A percentile compares a stretch with the other conserved stretches of the same genome.
Conservation (phyloP, 345 rosid species). For the Rubroshorea leprosula region DNA sequence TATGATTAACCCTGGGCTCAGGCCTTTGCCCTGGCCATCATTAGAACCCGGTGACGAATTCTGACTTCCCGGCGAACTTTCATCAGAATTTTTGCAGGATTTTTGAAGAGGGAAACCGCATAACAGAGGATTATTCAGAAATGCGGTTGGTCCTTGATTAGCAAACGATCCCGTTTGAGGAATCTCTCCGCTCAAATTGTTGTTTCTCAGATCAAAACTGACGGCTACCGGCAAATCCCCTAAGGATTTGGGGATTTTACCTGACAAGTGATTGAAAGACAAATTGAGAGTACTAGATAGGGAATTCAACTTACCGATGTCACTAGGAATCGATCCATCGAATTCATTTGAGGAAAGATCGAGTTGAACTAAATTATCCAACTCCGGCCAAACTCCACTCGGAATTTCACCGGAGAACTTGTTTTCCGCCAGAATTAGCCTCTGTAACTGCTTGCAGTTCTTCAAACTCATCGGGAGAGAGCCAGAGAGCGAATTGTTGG, state of each 20-base stretch:
- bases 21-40: constrained; percentile 28
- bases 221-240: constrained; percentile 80
- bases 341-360: constrained; percentile 76
- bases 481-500: constrained; percentile 72
- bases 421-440: constrained; percentile 65
- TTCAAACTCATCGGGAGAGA: constrained; percentile 47
- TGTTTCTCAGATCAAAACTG: constrained; percentile 75
- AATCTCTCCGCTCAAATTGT: constrained; percentile 77
- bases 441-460: constrained; percentile 73
- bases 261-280: constrained; percentile 72
- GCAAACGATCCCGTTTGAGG: constrained; percentile 91
- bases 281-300: constrained; percentile 73
- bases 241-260: constrained; percentile 65
- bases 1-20: constrained; percentile 64
- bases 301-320: constrained; percentile 66
- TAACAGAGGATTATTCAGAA: constrained; percentile 65
- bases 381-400: constrained; percentile 68
- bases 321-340: constrained; percentile 60
- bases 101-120: constrained; percentile 96
- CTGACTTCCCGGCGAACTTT: constrained; percentile 26
- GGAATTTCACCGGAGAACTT: constrained; percentile 65
- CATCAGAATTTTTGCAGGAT: constrained; percentile 40
- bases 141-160: constrained; percentile 96
- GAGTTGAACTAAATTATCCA: constrained; percentile 63
- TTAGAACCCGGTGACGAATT: constrained; percentile 29